Conservation (phyloP, 495 filamentous ascomycete species). For the Aspergillus sclerotioniger region DNA sequence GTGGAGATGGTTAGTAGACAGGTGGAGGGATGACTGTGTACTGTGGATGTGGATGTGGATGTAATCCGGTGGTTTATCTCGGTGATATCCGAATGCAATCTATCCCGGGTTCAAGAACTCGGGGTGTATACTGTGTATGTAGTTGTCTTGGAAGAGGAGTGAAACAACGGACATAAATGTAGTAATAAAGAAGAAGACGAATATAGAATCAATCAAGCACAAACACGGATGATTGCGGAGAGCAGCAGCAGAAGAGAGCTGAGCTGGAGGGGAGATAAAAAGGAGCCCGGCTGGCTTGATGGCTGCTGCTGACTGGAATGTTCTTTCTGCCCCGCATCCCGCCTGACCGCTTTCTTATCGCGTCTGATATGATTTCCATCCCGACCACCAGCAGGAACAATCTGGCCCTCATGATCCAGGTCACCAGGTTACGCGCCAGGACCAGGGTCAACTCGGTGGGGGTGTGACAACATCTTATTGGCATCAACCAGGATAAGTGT, state of each 20-base stretch:
- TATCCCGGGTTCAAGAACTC: neutral
- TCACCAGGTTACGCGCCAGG: too few relatives aligned
- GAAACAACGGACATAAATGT: neutral
- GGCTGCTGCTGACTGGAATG: neutral
- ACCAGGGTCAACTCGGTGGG: too few relatives aligned
- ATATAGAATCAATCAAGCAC: too few relatives aligned
- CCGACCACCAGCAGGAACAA: too few relatives aligned
- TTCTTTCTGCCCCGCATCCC: slow-evolving; percentile 18
- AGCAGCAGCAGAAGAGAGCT: neutral
- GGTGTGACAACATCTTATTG: too few relatives aligned
- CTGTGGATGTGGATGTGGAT: neutral
- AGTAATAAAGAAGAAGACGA: too few relatives aligned
- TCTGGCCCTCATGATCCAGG: too few relatives aligned
- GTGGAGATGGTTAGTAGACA: neutral
- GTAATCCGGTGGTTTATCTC: neutral
- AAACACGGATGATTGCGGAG: neutral
- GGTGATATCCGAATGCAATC: neutral
- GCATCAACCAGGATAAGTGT: neutral
- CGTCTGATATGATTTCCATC: neutral
- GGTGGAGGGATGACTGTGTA: neutral
- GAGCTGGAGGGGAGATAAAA: neutral
- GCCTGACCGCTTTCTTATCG: slow-evolving; percentile 20
- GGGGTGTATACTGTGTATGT: neutral
- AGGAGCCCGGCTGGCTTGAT: slow-evolving; percentile 8
- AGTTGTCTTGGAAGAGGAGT: neutral